Base-by-base conservation (phyloP, 2,329 filamentous ascomycete species). In the Neonectria coccinea region DNA sequence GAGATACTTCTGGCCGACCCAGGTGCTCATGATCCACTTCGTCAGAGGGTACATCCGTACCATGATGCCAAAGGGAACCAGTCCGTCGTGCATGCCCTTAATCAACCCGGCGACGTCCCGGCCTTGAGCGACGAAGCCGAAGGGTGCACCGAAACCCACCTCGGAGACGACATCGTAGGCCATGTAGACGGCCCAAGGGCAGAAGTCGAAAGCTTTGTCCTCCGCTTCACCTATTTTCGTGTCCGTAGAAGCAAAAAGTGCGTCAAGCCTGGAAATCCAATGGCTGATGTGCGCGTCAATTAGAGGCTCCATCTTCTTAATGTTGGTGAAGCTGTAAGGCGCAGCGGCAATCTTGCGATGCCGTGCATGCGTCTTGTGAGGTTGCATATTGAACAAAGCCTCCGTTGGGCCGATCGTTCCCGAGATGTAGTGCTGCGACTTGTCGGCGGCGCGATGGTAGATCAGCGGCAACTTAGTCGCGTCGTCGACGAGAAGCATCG, bases 281-380 rank as follows among this genome's bases (percentile, higher is more conserved):
- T 80, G 75, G 2, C 73, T 61, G 51, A 88, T 85, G 10, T 82
- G 78, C 2, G 72, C 66, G 63, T 89, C 86, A 3, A 89, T 78
- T 31, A 88, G 67, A 0, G 84, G 83, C 72, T 89, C 87, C 83
- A 87, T 88, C 67, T 82, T 85, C 74, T 84, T 85, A 67, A 89
- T 82, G 68, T 86, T 88, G 48, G 77, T 81, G 70, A 88, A 86
- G 57, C 80, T 84, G 70, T 88, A 89, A 2, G 85, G 82, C 1
- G 81, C 79, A 1, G 86, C 87, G 25, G 84, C 81, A 22, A 86
- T 80, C 75, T 87, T 88, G 18, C 87, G 79, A 68, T 83, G 85
- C 2, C 79, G 77, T 3, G 85, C 79, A 71, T 89, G 87, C 5
- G 78, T 76, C 57, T 79, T 79, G 50, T 83, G 79, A 50, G 85